phyloP scores from a whole-genome alignment of 371 early-diverging fungal species.

The Lichtheimia ornata region DNA sequence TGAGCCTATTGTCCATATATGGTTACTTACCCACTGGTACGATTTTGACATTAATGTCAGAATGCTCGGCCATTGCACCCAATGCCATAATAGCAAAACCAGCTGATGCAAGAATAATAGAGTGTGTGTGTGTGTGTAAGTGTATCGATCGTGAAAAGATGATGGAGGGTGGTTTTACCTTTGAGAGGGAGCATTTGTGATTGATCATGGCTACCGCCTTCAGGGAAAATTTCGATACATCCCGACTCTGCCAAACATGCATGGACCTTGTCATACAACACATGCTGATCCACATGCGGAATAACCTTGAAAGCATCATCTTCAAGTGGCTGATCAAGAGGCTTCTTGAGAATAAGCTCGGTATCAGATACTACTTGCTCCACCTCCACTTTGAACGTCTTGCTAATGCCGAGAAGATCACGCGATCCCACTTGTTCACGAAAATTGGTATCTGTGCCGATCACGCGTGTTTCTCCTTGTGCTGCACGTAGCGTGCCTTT shows the following conservation, averaged over 20 bases:
- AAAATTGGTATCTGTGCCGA: slow-evolving; percentile 66
- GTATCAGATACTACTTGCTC: slow-evolving; percentile 71
- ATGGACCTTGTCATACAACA: slow-evolving; percentile 74
- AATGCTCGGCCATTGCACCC: slow-evolving; percentile 76
- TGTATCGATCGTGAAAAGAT: neutral
- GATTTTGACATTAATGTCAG: slow-evolving; percentile 76
- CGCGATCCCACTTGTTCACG: slow-evolving; percentile 51
- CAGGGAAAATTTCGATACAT: slow-evolving; percentile 89
- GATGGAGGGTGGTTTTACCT: slow-evolving; percentile 23
- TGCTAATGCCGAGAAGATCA: slow-evolving; percentile 50
- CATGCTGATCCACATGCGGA: slow-evolving; percentile 79
- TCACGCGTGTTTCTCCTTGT: slow-evolving; percentile 31
- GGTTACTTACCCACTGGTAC: slow-evolving; percentile 68
- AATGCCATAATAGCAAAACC: slow-evolving; percentile 83
- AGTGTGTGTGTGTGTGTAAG: too few species aligned
- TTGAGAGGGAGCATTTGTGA: slow-evolving; percentile 87
- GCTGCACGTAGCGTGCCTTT: slow-evolving; percentile 55
- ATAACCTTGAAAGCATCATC: slow-evolving; percentile 57
- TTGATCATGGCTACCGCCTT: slow-evolving; percentile 90
- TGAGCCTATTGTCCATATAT: neutral
- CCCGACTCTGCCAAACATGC: slow-evolving; percentile 60
- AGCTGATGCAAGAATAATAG: slow-evolving; percentile 37
- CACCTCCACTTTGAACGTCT: slow-evolving; percentile 51
- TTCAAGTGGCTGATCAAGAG: slow-evolving; percentile 36
- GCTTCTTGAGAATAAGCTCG: slow-evolving; percentile 45